Percentiles rank a stretch among this genome's conserved stretches.
These are phyloP conservation scores for Sordariomycetes sp. DNA, from an alignment of 2,329 filamentous ascomycete species.

Conservation along the genomic window DNA sequence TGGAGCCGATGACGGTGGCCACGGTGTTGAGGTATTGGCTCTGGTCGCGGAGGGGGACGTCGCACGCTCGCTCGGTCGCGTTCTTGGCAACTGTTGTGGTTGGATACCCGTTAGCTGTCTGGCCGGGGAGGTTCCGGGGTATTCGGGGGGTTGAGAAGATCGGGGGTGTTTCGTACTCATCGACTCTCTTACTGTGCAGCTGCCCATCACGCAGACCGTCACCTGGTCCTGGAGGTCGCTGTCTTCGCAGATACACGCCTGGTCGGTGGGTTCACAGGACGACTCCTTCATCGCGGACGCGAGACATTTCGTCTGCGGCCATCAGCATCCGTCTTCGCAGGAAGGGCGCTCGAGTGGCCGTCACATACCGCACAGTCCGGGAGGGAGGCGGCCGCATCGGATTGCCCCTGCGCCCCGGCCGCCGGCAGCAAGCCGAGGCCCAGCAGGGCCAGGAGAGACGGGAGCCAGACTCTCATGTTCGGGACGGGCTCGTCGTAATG, in stretches of 20 bases:
- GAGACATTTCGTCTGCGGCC: constrained; percentile 8
- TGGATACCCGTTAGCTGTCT: neutral
- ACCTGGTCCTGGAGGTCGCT: constrained; percentile 9
- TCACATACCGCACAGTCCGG: neutral
- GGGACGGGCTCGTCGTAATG: no score
- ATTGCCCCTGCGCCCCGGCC: neutral
- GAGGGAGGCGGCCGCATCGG: neutral
- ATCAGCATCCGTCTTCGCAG: neutral
- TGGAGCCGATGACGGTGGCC: constrained; percentile 16
- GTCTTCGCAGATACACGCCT: constrained; percentile 12
- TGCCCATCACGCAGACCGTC: constrained; percentile 10
- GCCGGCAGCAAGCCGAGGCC: neutral
- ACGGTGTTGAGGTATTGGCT: constrained; percentile 19
- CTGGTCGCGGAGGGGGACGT: constrained; percentile 14
- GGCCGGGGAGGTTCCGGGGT: no score
- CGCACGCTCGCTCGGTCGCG: constrained; percentile 14
- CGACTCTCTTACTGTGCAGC: constrained; percentile 10
- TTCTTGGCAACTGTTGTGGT: constrained; percentile 11
- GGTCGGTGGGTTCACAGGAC: constrained; percentile 11
- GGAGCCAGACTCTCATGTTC: neutral
- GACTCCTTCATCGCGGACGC: constrained; percentile 8
- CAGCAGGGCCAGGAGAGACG: neutral
- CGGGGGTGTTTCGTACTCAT: constrained; percentile 8
- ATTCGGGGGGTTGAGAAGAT: neutral
- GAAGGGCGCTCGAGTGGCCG: neutral